phyloP scores from a whole-genome alignment of 805 yeast species.

The Starmera pachycereana region DNA sequence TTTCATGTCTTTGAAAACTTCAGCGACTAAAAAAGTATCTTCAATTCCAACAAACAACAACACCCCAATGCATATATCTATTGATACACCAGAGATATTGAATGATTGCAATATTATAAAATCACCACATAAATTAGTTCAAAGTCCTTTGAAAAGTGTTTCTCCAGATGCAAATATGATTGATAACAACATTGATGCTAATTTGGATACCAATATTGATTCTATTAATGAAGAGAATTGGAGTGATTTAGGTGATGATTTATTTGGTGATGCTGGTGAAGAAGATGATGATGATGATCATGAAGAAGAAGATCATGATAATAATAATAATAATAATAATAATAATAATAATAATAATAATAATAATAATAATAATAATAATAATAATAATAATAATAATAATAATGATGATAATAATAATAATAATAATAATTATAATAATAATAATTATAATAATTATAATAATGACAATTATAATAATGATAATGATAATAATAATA shows the following conservation, averaged over 20 bases:
- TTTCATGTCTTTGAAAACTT: conserved; percentile 27
- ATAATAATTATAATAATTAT: conserved; percentile 8
- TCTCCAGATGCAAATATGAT: no score
- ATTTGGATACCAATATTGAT: neutral
- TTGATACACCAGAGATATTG: neutral
- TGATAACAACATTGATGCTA: neutral
- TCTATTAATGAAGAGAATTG: conserved; percentile 8
- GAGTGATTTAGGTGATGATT: conserved; percentile 22
- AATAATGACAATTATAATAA: conserved; percentile 1
- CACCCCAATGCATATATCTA: conserved; percentile 11
- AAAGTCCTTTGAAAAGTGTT: no score
- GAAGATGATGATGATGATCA: conserved; percentile 10
- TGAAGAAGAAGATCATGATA: no score
- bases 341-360: no score
- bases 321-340: neutral
- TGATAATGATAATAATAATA: conserved; percentile 10
- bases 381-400: conserved; percentile 8
- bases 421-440: neutral
- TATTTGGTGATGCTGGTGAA: conserved; percentile 22
- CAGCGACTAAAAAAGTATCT: conserved; percentile 27
- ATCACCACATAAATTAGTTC: no score
- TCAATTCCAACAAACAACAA: conserved; percentile 16
- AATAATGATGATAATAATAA: neutral
- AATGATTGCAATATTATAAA: no score
- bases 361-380: no score